A percentile compares a stretch with the other conserved stretches of the same genome.
Conservation (phyloP, 176 grass and related monocot genomes). For the Thinopyrum elongatum region DNA sequence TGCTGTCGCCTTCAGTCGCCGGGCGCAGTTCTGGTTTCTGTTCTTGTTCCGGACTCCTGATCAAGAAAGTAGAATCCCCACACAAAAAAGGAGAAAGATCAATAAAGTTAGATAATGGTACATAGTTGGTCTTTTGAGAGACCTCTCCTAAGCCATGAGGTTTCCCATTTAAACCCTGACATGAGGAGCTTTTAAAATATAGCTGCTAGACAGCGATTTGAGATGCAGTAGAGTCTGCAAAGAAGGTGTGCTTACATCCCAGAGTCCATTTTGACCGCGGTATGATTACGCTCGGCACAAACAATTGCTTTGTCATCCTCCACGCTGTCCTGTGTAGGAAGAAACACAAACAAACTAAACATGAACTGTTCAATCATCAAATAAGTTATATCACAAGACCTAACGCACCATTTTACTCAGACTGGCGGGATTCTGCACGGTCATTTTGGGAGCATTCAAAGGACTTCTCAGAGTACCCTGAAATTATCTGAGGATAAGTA, state of each 20-base stretch:
- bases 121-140: neutral
- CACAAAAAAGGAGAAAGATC: neutral
- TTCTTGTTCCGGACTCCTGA: slow-evolving; percentile 37
- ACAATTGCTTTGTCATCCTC: slow-evolving; percentile 31
- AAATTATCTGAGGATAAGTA: slow-evolving; percentile 3
- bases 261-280: slow-evolving; percentile 3
- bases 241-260: slow-evolving; percentile 28
- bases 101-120: slow-evolving; percentile 7
- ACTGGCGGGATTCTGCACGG: slow-evolving; percentile 30
- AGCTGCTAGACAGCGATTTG: neutral
- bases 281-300: slow-evolving; percentile 25
- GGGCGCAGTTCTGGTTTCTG: slow-evolving; percentile 8
- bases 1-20: neutral
- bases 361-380: slow-evolving; percentile 12
- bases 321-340: slow-evolving; percentile 11
- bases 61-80: slow-evolving; percentile 4
- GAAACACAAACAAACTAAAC: neutral
- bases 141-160: neutral
- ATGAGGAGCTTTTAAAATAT: neutral
- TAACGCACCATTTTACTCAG: slow-evolving; percentile 45
- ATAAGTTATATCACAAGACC: neutral
- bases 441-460: slow-evolving; percentile 50
- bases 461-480: slow-evolving; percentile 67
- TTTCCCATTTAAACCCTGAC: neutral
- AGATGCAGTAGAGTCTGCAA: neutral